Percentiles rank a stretch among this genome's conserved stretches.
Conservation (phyloP, 495 filamentous ascomycete species). For the Hypoxylon intermedium region DNA sequence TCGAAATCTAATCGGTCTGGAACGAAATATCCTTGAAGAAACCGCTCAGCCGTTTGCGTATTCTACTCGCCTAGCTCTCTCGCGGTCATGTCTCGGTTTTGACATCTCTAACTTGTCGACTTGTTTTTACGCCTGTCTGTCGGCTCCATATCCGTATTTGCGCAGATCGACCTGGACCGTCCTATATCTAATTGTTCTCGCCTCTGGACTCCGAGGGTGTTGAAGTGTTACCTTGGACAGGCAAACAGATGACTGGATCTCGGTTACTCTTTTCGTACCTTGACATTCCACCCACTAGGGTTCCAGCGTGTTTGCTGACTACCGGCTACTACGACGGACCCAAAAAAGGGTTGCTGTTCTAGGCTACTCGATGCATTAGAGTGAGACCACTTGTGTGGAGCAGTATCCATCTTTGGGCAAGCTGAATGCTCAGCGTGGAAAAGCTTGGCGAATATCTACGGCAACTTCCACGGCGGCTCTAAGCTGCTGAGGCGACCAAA, state of each 20-base stretch:
- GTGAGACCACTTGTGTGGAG: constrained; percentile 40
- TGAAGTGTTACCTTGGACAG: constrained; percentile 33
- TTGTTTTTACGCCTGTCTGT: constrained; percentile 6
- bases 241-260: constrained; percentile 37
- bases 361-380: constrained; percentile 42
- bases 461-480: constrained; percentile 32
- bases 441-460: constrained; percentile 34
- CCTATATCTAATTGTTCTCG: constrained; percentile 24
- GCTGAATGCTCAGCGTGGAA: constrained; percentile 37
- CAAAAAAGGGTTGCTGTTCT: constrained; percentile 33
- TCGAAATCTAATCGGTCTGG: constrained; percentile 13
- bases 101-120: not conserved
- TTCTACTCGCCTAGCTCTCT: constrained; percentile 12
- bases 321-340: constrained; percentile 21
- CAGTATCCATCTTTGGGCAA: constrained; percentile 36
- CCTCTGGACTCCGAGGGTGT: constrained; percentile 9
- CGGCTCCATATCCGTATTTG: constrained; percentile 1
- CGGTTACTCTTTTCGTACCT: constrained; percentile 30
- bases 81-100: constrained; percentile 11
- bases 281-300: constrained; percentile 17
- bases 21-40: constrained; percentile 15
- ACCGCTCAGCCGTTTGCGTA: constrained; percentile 19
- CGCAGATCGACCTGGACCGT: constrained; percentile 23
- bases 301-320: constrained; percentile 37
- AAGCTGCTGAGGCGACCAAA: constrained; percentile 33